Conservation (phyloP, 345 rosid genomes). For the Lepidium didymum region DNA sequence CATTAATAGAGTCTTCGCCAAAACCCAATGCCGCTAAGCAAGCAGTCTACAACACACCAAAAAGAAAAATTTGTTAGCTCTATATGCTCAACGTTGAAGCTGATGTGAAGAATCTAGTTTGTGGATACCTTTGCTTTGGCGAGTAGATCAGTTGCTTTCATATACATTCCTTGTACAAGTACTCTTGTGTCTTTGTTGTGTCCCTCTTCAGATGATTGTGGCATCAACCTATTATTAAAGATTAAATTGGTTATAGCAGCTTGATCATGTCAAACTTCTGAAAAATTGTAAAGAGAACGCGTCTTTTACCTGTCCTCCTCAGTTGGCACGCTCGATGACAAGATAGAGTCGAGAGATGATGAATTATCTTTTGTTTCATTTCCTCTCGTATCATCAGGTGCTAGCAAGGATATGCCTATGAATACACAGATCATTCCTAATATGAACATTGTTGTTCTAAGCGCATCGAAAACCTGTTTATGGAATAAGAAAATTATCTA, state of each 20-base stretch:
- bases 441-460: conserved; percentile 93
- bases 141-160: conserved; percentile 47
- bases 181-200: conserved; percentile 64
- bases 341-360: conserved; percentile 40
- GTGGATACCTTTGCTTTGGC: conserved; percentile 72
- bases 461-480: conserved; percentile 72
- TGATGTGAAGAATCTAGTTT: background rate
- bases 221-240: conserved; percentile 42
- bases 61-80: background rate
- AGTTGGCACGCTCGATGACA: conserved; percentile 44
- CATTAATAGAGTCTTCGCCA: conserved; percentile 88
- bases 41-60: conserved; percentile 52
- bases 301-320: conserved; percentile 65
- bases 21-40: conserved; percentile 63
- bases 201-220: conserved; percentile 37
- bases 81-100: background rate
- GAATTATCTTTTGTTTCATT: conserved; percentile 65
- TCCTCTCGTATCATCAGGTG: conserved; percentile 92
- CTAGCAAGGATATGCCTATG: conserved; percentile 81
- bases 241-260: background rate
- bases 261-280: background rate
- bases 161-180: conserved; percentile 43
- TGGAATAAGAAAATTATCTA: background rate
- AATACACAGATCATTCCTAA: conserved; percentile 83
- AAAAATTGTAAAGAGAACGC: background rate